A percentile compares a stretch with the other conserved stretches of the same genome.
phyloP scores from a whole-genome alignment of 495 filamentous ascomycete species.

The Glutinoglossum americanum region DNA sequence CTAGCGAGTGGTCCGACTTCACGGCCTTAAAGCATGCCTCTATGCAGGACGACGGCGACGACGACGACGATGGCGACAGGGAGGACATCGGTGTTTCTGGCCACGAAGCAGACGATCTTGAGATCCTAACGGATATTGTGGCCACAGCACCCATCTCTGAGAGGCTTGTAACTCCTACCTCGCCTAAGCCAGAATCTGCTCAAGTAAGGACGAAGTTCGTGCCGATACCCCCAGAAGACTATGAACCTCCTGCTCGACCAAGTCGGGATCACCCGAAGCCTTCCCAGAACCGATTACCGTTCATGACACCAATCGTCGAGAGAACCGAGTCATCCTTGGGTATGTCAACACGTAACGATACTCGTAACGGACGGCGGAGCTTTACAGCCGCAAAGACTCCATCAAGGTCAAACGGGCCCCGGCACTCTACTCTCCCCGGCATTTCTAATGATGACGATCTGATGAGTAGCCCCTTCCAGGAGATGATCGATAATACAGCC shows the following conservation, averaged over 20 bases:
- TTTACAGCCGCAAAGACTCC: constrained; percentile 52
- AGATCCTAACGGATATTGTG: neutral
- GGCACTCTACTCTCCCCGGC: constrained; percentile 5
- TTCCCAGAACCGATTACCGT: constrained; percentile 74
- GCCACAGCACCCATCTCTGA: constrained; percentile 3
- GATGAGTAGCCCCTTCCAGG: constrained; percentile 47
- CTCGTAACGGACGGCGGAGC: constrained; percentile 26
- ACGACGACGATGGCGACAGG: constrained; percentile 21
- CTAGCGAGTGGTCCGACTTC: constrained; percentile 73
- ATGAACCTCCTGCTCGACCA: constrained; percentile 46
- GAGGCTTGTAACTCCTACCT: constrained; percentile 21
- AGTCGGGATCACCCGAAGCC: constrained; percentile 55
- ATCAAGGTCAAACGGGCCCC: constrained; percentile 25
- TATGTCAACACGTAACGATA: constrained; percentile 27
- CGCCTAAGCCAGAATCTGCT: constrained; percentile 16
- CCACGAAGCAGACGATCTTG: constrained; percentile 8
- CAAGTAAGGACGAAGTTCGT: constrained; percentile 28
- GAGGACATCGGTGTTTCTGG: constrained; percentile 17
- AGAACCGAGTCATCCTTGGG: constrained; percentile 71
- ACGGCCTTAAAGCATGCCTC: constrained; percentile 52
- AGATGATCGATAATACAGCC: constrained; percentile 26
- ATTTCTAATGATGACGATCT: constrained; percentile 27
- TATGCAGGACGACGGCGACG: too few relatives aligned
- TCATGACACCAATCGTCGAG: constrained; percentile 97
- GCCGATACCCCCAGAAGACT: constrained; percentile 66